A percentile compares a stretch with the other conserved stretches of the same genome.
These are phyloP conservation scores for Lolium rigidum DNA, from an alignment of 176 grass and related monocot species.

Conservation along the genomic window DNA sequence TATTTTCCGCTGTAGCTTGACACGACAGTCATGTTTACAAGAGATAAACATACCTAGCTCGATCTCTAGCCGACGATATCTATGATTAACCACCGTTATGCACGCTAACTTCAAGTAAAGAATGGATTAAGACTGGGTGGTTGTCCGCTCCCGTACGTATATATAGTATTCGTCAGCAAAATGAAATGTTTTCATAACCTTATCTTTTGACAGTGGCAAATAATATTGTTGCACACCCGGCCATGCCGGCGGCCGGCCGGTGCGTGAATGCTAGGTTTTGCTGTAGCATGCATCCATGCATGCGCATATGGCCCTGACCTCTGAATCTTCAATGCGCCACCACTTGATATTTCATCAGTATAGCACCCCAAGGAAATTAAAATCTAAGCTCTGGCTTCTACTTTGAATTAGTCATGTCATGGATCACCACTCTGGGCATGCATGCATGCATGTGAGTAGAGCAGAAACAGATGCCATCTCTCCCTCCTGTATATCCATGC, in stretches of 20 bases:
- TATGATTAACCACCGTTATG: no score
- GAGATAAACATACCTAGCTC: no score
- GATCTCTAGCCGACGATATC: no score
- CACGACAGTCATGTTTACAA: no score
- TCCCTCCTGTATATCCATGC: neutral
- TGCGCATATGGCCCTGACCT: neutral
- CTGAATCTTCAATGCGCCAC: constrained; percentile 20
- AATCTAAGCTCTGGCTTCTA: neutral
- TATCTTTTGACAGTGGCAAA: constrained; percentile 14
- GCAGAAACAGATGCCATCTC: neutral
- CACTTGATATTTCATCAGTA: neutral
- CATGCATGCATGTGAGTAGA: neutral
- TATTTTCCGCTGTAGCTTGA: no score
- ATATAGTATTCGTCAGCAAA: neutral
- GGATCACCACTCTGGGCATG: neutral
- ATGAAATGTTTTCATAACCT: neutral
- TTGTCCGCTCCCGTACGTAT: no score
- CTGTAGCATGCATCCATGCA: neutral
- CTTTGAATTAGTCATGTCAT: neutral
- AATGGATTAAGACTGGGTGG: no score
- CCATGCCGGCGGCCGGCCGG: neutral
- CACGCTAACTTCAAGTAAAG: no score
- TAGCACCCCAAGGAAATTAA: neutral
- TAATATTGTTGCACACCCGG: constrained; percentile 10
- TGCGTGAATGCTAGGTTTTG: constrained; percentile 3